These are phyloP conservation scores for Purpureocillium takamizusanense DNA, from an alignment of 2,329 filamentous ascomycete genomes.

Conservation along the genomic window DNA sequence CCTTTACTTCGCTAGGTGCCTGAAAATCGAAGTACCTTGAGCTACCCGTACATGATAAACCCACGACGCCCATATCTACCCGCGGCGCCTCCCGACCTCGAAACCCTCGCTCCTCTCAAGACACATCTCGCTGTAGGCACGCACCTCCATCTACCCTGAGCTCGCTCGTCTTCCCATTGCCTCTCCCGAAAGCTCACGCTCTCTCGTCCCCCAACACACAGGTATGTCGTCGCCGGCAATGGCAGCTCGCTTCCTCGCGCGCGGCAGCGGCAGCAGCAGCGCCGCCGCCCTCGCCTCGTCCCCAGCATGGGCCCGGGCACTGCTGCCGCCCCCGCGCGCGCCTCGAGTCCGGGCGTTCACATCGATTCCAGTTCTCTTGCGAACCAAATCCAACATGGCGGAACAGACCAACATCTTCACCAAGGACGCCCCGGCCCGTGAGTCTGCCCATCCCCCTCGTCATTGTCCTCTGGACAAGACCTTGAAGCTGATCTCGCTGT, in stretches of 20 bases:
- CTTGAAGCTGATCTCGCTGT: slow-evolving; percentile 5
- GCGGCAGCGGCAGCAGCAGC: no score
- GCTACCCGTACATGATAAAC: no score
- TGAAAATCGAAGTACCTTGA: no score
- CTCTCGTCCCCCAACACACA: slow-evolving; percentile 5
- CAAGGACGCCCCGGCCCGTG: slow-evolving; percentile 50
- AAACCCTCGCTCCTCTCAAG: no score
- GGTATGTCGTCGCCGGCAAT: slow-evolving; percentile 15
- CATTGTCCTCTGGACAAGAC: not conserved
- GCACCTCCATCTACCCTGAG: no score
- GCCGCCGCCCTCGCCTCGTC: not conserved
- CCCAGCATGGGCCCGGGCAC: not conserved
- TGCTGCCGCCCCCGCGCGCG: slow-evolving; percentile 3
- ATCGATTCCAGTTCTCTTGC: slow-evolving; percentile 15
- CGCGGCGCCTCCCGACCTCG: no score
- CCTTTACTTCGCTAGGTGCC: no score
- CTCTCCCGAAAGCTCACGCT: not conserved
- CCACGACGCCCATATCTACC: no score
- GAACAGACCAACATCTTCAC: slow-evolving; percentile 44
- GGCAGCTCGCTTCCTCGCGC: no score
- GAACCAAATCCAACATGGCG: slow-evolving; percentile 32
- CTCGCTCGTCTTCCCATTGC: not conserved
- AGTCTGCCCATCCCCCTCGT: slow-evolving; percentile 17
- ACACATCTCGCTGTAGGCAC: no score
- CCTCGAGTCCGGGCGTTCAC: slow-evolving; percentile 16